Conservation (phyloP, 495 filamentous ascomycete genomes). For the Talaromyces liani region DNA sequence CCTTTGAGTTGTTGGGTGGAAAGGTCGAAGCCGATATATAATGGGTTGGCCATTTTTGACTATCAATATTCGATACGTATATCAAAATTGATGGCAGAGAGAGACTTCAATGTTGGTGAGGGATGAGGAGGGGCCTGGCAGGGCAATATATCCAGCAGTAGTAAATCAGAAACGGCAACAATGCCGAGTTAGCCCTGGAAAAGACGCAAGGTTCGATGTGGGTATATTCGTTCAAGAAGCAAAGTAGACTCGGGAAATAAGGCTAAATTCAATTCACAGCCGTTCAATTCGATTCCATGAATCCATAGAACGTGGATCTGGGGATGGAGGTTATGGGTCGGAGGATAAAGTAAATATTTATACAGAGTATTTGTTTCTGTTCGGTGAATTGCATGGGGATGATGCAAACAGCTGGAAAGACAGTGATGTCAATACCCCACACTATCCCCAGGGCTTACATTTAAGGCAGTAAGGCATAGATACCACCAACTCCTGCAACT, state of each 20-base stretch:
- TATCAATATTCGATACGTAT: too few species aligned
- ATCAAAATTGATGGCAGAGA: too few species aligned
- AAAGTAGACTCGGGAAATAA: neutral
- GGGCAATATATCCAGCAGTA: too few species aligned
- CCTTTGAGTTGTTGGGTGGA: slow-evolving; percentile 96
- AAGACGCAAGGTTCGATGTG: neutral
- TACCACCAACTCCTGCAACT: too few species aligned
- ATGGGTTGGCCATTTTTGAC: neutral
- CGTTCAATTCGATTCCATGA: too few species aligned
- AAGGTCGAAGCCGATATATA: slow-evolving; percentile 42
- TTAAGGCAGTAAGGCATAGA: too few species aligned
- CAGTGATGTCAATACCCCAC: neutral
- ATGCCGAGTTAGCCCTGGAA: neutral
- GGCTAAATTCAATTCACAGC: neutral
- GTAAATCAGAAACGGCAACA: neutral
- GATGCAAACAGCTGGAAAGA: neutral
- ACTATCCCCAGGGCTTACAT: neutral
- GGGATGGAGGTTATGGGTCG: neutral
- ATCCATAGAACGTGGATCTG: neutral
- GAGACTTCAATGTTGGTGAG: too few species aligned
- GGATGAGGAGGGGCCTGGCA: too few species aligned
- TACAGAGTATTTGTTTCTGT: neutral
- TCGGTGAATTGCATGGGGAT: neutral
- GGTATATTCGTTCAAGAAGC: neutral
- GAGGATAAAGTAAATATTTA: neutral